These are phyloP conservation scores for Puya raimondii DNA, from an alignment of 176 grass and related monocot species.

Conservation along the genomic window DNA sequence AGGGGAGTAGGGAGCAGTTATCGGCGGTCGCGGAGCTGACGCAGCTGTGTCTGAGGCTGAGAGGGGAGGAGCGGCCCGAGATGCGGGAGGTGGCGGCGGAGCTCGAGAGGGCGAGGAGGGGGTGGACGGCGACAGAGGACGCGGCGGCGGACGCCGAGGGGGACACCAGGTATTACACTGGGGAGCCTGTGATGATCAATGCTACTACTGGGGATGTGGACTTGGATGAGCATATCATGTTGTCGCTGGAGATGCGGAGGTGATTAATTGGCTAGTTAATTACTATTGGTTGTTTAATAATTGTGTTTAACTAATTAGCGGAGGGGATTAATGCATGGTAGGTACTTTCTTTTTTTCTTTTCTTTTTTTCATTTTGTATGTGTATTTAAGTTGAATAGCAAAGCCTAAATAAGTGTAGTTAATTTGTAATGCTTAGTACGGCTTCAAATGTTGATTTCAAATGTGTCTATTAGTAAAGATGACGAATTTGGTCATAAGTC, in stretches of 20 bases:
- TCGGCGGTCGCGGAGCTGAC: slow-evolving; percentile 14
- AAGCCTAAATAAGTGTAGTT: too few species aligned
- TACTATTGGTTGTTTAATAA: too few species aligned
- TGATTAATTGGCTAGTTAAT: neutral
- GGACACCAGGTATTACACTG: neutral
- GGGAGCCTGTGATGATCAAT: neutral
- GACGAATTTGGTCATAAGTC: too few species aligned
- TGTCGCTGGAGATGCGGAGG: neutral
- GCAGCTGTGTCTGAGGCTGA: slow-evolving; percentile 7
- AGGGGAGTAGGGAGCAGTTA: slow-evolving; percentile 8
- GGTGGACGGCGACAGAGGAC: neutral
- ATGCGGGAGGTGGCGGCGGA: slow-evolving; percentile 23
- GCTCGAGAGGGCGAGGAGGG: slow-evolving; percentile 13
- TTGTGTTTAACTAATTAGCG: too few species aligned
- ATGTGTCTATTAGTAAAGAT: too few species aligned
- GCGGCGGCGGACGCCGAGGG: neutral
- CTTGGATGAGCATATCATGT: neutral
- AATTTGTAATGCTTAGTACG: too few species aligned
- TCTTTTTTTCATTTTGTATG: too few species aligned
- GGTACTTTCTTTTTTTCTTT: too few species aligned
- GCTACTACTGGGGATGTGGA: neutral
- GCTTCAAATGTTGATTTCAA: too few species aligned
- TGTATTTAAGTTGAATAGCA: too few species aligned
- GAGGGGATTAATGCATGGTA: too few species aligned
- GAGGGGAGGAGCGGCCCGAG: slow-evolving; percentile 8